These are phyloP conservation scores for Colletotrichum paranaense DNA, from an alignment of 2,329 filamentous ascomycete genomes.

Conservation along the genomic window DNA sequence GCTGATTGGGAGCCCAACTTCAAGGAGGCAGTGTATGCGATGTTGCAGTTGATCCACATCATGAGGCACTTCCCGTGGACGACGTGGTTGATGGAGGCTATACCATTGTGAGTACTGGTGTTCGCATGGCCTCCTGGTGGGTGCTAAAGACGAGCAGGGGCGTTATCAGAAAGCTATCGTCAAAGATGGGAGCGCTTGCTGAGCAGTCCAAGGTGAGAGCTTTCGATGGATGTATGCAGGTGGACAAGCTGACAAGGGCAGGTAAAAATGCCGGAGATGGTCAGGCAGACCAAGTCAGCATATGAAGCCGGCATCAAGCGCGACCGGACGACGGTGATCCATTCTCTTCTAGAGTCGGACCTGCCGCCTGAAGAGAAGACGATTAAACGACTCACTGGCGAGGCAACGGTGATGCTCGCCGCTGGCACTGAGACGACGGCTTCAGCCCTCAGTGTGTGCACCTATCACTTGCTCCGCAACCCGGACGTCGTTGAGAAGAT, in stretches of 20 bases:
- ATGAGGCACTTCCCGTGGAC: slow-evolving; percentile 29
- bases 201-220: background rate
- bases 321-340: slow-evolving; percentile 2
- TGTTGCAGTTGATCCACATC: slow-evolving; percentile 33
- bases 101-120: slow-evolving; percentile 19
- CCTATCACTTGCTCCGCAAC: slow-evolving; percentile 2
- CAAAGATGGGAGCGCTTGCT: slow-evolving; percentile 11
- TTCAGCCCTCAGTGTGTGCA: slow-evolving; percentile 8
- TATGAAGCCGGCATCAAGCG: background rate
- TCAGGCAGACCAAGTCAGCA: background rate
- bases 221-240: background rate
- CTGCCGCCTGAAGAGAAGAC: slow-evolving; percentile 50
- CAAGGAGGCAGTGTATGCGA: slow-evolving; percentile 25
- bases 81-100: slow-evolving; percentile 12
- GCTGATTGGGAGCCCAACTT: slow-evolving; percentile 31
- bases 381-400: slow-evolving; percentile 46
- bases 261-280: slow-evolving; percentile 2
- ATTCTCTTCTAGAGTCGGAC: slow-evolving; percentile 40
- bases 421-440: slow-evolving; percentile 50
- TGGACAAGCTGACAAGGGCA: background rate
- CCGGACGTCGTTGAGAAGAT: background rate
- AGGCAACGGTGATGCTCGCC: slow-evolving; percentile 49
- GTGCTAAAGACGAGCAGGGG: background rate
- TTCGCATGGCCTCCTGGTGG: too few relatives aligned
- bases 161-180: background rate